Percentiles rank a stretch among this genome's conserved stretches.
phyloP scores from a whole-genome alignment of 169 alveolate species.

The Plasmodium inui region DNA sequence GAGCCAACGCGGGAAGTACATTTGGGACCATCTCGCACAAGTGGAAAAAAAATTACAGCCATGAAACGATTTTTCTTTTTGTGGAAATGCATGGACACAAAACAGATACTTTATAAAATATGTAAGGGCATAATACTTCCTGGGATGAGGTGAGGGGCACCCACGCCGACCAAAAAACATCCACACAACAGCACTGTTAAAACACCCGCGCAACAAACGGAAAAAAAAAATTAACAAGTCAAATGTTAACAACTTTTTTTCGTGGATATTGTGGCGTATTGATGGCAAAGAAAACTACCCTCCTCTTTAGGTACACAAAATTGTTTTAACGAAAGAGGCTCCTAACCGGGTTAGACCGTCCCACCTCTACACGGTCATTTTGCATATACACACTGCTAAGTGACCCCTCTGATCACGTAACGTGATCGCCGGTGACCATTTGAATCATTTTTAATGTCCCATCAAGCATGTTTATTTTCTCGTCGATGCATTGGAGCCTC shows the following conservation, averaged over 20 bases:
- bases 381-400: neutral
- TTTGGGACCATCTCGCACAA: neutral
- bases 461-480: constrained; percentile 38
- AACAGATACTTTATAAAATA: too few relatives aligned
- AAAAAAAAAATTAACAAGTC: neutral
- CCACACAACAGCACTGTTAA: neutral
- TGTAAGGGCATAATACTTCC: neutral
- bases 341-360: neutral
- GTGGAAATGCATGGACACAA: neutral
- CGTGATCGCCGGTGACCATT: neutral
- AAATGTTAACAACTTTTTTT: neutral
- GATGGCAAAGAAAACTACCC: neutral
- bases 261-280: neutral
- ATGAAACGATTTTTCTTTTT: neutral
- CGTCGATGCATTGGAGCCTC: constrained; percentile 41
- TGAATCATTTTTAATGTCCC: constrained; percentile 38
- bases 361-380: neutral
- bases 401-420: neutral
- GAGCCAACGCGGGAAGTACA: neutral
- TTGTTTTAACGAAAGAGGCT: neutral
- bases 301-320: neutral
- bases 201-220: neutral
- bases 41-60: neutral
- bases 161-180: neutral
- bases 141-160: neutral